phyloP scores from a whole-genome alignment of 345 rosid species.

The Arabis alpina region DNA sequence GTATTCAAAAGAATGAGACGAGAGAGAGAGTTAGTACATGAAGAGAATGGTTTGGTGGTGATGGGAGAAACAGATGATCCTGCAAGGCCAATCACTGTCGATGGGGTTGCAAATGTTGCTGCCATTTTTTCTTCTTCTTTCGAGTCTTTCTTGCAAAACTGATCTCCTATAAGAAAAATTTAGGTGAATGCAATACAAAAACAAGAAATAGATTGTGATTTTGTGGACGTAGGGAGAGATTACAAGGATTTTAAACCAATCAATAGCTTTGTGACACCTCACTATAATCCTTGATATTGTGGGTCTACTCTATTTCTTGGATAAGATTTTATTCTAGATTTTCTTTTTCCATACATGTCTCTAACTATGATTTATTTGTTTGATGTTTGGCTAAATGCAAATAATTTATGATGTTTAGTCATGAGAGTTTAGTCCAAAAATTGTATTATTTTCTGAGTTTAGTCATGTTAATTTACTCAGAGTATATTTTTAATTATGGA shows the following conservation, averaged over 20 bases:
- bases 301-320: constrained; percentile 42
- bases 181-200: background rate
- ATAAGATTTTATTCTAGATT: constrained; percentile 29
- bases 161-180: background rate
- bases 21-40: constrained; percentile 49
- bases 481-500: no score
- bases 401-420: no score
- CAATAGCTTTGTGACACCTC: constrained; percentile 70
- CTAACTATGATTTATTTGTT: background rate
- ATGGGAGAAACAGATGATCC: constrained; percentile 51
- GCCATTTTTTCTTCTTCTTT: constrained; percentile 53
- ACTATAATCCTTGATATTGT: constrained; percentile 57
- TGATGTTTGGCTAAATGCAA: no score
- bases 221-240: constrained; percentile 58
- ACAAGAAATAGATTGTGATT: constrained; percentile 41
- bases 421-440: no score
- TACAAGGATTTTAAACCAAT: constrained; percentile 45
- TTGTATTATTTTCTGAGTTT: no score
- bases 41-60: constrained; percentile 48
- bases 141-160: constrained; percentile 10
- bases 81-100: constrained; percentile 75
- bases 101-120: constrained; percentile 60
- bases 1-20: no score
- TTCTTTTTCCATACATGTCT: background rate
- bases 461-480: no score